Evolutionary conservation across 1,284 basidiomycete species (phyloP), one percentile per base, ranked within the genome.

Genomic region (Inonotus hispidus): DNA sequence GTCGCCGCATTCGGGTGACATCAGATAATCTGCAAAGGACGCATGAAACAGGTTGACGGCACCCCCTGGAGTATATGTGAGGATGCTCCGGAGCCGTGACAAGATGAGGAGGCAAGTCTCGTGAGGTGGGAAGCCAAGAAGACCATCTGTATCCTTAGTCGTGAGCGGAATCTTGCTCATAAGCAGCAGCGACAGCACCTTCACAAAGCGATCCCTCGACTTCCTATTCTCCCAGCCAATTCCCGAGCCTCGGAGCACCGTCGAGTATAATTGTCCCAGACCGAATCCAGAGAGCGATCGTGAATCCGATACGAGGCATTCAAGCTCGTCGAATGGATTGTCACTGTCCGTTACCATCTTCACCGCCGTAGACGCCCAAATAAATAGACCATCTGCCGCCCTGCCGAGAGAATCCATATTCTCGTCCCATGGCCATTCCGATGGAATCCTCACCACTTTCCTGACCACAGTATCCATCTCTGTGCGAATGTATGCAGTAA

Each of bases 341-440:
- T 45, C 27, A 21, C 41, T 32, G 19, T 59, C 53, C 14, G 37
- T 52, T 16, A 60, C 43, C 25, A 60, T 29, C 27, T 67, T 71
- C 49, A 71, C 59, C 25, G 71, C 70, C 1, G 69, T 71, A 16
- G 66, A 59, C 7, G 70, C 67, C 55, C 70, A 71, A 23, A 71
- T 71, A 52, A 71, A 71, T 16, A 71, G 56, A 1, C 69, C 67
- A n/a, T 62, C 58, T 3, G 70, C 64, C 25, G 64, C 69, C 25
- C 65, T 43, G 13, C 67, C 67, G 23, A 71, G 61, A 37, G 27
- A 41, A 10, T 66, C 62, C 13, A 70, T 46, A 13, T 68, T 66
- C 4, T 14, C 13, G 14, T 32, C 37, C 55, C 55, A 56, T n/a
- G n/a, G n/a, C 16, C 29, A 8, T 16, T 23, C 5, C 10, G 3